A percentile compares a stretch with the other conserved stretches of the same genome.
Evolutionary conservation across 345 rosid species (phyloP).

Genomic region (Citrus glauca): DNA sequence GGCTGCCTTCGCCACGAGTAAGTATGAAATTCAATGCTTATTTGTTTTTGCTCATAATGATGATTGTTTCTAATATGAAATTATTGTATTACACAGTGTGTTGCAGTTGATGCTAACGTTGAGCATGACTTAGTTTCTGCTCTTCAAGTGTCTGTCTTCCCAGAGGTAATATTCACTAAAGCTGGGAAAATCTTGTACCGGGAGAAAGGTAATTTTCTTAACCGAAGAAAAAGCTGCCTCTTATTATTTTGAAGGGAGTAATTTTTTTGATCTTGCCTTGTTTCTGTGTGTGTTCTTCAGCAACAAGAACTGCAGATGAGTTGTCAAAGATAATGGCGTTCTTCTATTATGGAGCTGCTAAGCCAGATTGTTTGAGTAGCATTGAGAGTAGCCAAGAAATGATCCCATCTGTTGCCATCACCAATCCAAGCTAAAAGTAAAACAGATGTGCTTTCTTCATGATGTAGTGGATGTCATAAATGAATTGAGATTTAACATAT

Average conservation of each 20-base stretch:
- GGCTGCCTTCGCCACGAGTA: conserved; percentile 91
- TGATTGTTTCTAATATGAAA: conserved; percentile 4
- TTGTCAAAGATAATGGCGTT: conserved; percentile 82
- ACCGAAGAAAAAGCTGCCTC: not conserved
- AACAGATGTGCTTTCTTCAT: not conserved
- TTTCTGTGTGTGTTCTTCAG: conserved; percentile 32
- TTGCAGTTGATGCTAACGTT: conserved; percentile 80
- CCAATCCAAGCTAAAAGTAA: conserved; percentile 11
- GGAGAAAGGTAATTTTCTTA: conserved; percentile 57
- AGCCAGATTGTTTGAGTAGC: conserved; percentile 56
- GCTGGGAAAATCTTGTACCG: conserved; percentile 83
- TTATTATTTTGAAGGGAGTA: not conserved
- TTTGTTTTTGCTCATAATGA: not conserved
- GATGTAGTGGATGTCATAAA: not conserved
- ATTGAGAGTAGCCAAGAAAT: conserved; percentile 39
- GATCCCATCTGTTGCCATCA: conserved; percentile 45
- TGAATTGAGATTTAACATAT: too few relatives aligned
- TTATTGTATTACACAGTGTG: conserved; percentile 45
- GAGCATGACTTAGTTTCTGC: conserved; percentile 69
- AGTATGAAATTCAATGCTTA: conserved; percentile 10
- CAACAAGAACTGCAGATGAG: conserved; percentile 61
- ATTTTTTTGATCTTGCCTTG: conserved; percentile 7
- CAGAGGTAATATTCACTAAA: conserved; percentile 78
- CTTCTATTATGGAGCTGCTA: conserved; percentile 87
- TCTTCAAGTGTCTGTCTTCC: conserved; percentile 60